Evolutionary conservation across 768 basidiomycete species (phyloP), one percentile per base, ranked within the genome.

Genomic region (Leccinellum albellum): DNA sequence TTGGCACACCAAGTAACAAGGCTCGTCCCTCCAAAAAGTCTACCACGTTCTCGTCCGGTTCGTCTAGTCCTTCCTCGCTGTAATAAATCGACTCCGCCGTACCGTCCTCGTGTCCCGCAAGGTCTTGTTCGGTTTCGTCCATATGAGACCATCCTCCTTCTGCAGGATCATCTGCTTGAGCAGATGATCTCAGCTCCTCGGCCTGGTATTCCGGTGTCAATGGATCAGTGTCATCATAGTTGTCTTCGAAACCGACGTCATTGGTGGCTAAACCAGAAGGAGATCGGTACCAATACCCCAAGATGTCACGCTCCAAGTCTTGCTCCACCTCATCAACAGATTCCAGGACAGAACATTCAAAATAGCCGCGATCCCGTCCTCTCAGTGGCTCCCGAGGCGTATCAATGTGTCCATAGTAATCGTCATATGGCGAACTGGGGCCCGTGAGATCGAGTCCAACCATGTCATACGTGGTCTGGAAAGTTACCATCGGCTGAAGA

Each of bases 11-110:
- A 57, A 76, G 64, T 29, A 87, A 70, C 54, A 86, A 63, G 4
- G 78, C 75, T 3, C 81, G 80, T 33, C 85, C 86, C 70, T 87
- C 79, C 29, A 72, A 62, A 67, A 84, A 85, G 12, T 50, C 59
- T 32, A 66, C 32, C 31, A 45, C 32, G 4, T 55, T 48, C 28
- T 50, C 61, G n/a, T 24, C 9, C 37, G 23, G 9, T n/a, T 50
- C 61, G n/a, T 24, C 9, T 31, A 28, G 9, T n/a, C 31, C 29
- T 15, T 50, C 58, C 12, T 45, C 59, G 32, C 31, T 26, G 24
- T 40, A 26, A 13, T 29, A 55, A 2, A 46, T 51, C 29, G 61
- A 61, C 2, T 23, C 46, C 20, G 24, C 7, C 4, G 4, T 15
- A 8, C 29, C 50, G 15, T 44, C 29, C 17, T 59, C 60, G 51